Evolutionary conservation across 1,284 basidiomycete species (phyloP).

Genomic region (Trametes hirsuta): DNA sequence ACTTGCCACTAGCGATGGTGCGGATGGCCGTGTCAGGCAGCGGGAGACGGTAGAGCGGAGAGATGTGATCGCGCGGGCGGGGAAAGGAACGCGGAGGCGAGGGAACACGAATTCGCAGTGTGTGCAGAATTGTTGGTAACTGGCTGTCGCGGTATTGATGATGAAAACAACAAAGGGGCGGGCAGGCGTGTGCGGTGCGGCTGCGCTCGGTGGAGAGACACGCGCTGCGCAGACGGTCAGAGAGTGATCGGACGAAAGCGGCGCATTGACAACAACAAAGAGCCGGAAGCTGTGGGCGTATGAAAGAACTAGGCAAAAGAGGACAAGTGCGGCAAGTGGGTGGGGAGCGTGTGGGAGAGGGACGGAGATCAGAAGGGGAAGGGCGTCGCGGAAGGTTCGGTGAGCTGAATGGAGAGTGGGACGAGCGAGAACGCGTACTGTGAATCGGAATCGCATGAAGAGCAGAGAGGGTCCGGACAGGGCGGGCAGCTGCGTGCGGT

Average conservation of each 20-base stretch:
- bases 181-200: no score
- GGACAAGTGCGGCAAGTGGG: conserved; percentile 13
- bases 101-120: neutral
- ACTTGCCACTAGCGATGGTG: neutral
- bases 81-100: neutral
- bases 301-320: conserved; percentile 12
- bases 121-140: neutral
- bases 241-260: conserved; percentile 4
- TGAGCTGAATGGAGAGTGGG: neutral
- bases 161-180: neutral
- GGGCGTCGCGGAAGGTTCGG: conserved; percentile 8
- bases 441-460: neutral
- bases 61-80: conserved; percentile 3
- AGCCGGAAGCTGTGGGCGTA: conserved; percentile 14
- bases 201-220: neutral
- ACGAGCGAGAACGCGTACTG: conserved; percentile 1
- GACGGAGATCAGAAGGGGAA: conserved; percentile 20
- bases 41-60: neutral
- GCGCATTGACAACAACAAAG: conserved; percentile 18
- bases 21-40: neutral
- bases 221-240: neutral
- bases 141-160: neutral
- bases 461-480: neutral
- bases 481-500: neutral
- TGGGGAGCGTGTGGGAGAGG: neutral